Conservation (phyloP, 768 basidiomycete species). For the Lanmaoa rubissima region DNA sequence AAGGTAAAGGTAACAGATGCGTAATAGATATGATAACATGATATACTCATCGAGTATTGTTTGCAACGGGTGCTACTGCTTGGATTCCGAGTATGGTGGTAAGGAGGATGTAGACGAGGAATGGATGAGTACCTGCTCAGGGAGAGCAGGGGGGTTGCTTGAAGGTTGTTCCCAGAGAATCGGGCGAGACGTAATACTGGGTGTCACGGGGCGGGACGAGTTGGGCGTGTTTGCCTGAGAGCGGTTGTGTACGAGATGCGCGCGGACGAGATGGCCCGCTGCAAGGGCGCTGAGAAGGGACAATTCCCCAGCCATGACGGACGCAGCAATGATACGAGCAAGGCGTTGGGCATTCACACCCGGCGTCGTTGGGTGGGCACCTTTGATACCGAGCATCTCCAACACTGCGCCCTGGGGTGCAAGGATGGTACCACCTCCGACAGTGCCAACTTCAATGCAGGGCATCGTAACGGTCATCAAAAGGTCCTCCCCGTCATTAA, state of each 20-base stretch:
- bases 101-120: slow-evolving; percentile 40
- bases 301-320: slow-evolving; percentile 98
- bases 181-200: slow-evolving; percentile 37
- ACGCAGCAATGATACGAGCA: slow-evolving; percentile 84
- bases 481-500: slow-evolving; percentile 85
- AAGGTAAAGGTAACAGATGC: slow-evolving; percentile 29
- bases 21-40: slow-evolving; percentile 18
- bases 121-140: slow-evolving; percentile 28
- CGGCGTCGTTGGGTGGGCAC: slow-evolving; percentile 82
- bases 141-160: slow-evolving; percentile 3
- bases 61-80: slow-evolving; percentile 10
- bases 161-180: slow-evolving; percentile 25
- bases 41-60: slow-evolving; percentile 3
- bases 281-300: slow-evolving; percentile 90
- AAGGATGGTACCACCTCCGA: slow-evolving; percentile 94
- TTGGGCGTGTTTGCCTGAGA: slow-evolving; percentile 79
- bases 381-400: slow-evolving; percentile 90
- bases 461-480: slow-evolving; percentile 96
- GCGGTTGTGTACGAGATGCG: slow-evolving; percentile 91
- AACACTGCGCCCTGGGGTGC: slow-evolving; percentile 87
- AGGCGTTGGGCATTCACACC: slow-evolving; percentile 88
- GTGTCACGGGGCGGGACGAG: slow-evolving; percentile 58
- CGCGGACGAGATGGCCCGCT: slow-evolving; percentile 91
- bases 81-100: slow-evolving; percentile 41
- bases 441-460: slow-evolving; percentile 97